These are phyloP conservation scores for Colletotrichum noveboracense DNA, from an alignment of 2,329 filamentous ascomycete species.

Conservation along the genomic window DNA sequence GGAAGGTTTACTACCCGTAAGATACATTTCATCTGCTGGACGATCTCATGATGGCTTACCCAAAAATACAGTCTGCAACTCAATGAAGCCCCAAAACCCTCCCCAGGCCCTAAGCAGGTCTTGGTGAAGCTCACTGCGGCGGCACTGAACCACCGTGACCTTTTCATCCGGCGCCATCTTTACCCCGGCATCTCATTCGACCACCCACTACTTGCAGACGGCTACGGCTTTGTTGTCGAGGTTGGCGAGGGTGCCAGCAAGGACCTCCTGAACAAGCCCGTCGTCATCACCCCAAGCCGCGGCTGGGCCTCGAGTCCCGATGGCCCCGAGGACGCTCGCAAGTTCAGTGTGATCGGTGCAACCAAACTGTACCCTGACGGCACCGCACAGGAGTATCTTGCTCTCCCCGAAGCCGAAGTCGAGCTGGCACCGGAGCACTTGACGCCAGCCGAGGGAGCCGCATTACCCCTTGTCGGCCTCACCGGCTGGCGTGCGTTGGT, in stretches of 20 bases:
- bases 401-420: conserved; percentile 73
- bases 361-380: conserved; percentile 70
- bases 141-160: conserved; percentile 92
- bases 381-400: conserved; percentile 76
- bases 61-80: conserved; percentile 56
- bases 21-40: conserved; percentile 21
- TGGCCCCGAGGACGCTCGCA: conserved; percentile 70
- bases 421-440: conserved; percentile 80
- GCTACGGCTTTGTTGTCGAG: conserved; percentile 74
- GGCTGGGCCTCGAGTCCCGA: conserved; percentile 77
- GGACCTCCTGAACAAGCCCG: conserved; percentile 65
- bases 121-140: conserved; percentile 78
- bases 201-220: conserved; percentile 82
- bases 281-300: conserved; percentile 78
- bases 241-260: conserved; percentile 56
- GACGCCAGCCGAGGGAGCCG: conserved; percentile 75
- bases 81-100: conserved; percentile 66
- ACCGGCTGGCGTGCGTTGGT: conserved; percentile 89
- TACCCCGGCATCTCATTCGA: conserved; percentile 87
- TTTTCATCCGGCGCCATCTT: conserved; percentile 90
- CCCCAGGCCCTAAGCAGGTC: conserved; percentile 70
- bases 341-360: conserved; percentile 72
- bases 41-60: neutral
- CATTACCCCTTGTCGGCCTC: conserved; percentile 82
- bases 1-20: conserved; percentile 85